Evolutionary conservation across 768 basidiomycete species (phyloP).

Genomic region (Mycena olivaceomarginata): DNA sequence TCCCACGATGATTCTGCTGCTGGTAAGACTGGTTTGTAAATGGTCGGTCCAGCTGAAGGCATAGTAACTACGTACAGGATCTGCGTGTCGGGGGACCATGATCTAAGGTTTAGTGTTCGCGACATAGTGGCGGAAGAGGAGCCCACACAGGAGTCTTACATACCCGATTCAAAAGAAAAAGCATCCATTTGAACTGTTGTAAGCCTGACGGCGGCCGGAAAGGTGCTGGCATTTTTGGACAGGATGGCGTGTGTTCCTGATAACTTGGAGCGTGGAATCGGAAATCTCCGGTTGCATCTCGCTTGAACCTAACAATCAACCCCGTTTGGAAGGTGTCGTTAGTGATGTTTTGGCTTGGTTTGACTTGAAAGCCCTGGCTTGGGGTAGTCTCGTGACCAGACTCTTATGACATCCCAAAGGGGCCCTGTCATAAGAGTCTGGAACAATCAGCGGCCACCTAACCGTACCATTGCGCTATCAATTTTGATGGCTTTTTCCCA

Average conservation of each 20-base stretch:
- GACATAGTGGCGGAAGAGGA: background rate
- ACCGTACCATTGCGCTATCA: too few species aligned
- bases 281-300: background rate
- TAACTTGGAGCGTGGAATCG: background rate
- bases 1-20: slow-evolving; percentile 9
- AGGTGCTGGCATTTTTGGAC: background rate
- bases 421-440: too few species aligned
- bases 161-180: background rate
- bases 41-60: background rate
- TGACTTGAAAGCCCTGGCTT: too few species aligned
- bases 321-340: background rate
- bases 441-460: too few species aligned
- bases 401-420: too few species aligned
- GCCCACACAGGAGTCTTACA: background rate
- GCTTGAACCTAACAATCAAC: background rate
- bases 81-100: background rate
- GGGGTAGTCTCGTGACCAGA: too few species aligned
- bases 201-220: background rate
- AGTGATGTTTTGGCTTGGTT: too few species aligned
- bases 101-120: background rate
- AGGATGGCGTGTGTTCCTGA: background rate
- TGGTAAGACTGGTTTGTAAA: slow-evolving; percentile 6
- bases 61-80: slow-evolving; percentile 1
- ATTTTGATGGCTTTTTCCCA: too few species aligned
- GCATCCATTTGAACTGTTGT: background rate